A percentile compares a stretch with the other conserved stretches of the same genome.
These are phyloP conservation scores for Clarireedia hainanense DNA, from an alignment of 2,329 filamentous ascomycete species.

Conservation along the genomic window DNA sequence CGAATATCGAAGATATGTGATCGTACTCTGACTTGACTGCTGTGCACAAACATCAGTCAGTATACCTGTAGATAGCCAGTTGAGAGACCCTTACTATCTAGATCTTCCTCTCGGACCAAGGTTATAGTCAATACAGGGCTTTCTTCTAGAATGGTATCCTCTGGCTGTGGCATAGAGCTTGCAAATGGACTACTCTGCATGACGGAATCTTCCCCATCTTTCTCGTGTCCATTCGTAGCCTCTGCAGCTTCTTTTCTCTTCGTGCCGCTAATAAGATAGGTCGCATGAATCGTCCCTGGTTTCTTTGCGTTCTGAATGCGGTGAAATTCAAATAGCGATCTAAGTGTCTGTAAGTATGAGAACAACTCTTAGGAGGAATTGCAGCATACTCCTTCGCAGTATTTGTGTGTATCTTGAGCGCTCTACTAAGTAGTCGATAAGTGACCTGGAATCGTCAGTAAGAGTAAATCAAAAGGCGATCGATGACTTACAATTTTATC, in stretches of 20 bases:
- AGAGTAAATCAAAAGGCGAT: not conserved
- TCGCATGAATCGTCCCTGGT: constrained; percentile 72
- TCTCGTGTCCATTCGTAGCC: constrained; percentile 31
- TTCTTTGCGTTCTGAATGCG: constrained; percentile 67
- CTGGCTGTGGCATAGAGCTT: constrained; percentile 55
- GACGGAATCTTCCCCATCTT: constrained; percentile 57
- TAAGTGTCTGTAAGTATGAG: constrained; percentile 31
- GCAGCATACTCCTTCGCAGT: constrained; percentile 69
- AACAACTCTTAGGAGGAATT: not conserved
- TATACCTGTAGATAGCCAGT: not conserved
- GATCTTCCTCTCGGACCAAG: constrained; percentile 63
- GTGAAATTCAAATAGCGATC: constrained; percentile 84
- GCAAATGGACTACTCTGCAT: constrained; percentile 62
- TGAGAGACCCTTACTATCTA: constrained; percentile 48
- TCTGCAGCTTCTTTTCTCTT: constrained; percentile 37
- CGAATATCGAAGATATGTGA: constrained; percentile 68
- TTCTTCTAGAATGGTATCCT: constrained; percentile 40
- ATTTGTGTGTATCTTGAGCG: constrained; percentile 76
- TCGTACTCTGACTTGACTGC: constrained; percentile 62
- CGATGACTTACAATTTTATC: constrained; percentile 25
- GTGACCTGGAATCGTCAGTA: constrained; percentile 55
- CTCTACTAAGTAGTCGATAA: constrained; percentile 77
- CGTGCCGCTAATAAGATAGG: constrained; percentile 77
- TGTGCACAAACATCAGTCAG: constrained; percentile 31
- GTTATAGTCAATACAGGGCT: constrained; percentile 52